Conservation (phyloP, 2,329 filamentous ascomycete species). For the Pestalotiopsis sp. region DNA sequence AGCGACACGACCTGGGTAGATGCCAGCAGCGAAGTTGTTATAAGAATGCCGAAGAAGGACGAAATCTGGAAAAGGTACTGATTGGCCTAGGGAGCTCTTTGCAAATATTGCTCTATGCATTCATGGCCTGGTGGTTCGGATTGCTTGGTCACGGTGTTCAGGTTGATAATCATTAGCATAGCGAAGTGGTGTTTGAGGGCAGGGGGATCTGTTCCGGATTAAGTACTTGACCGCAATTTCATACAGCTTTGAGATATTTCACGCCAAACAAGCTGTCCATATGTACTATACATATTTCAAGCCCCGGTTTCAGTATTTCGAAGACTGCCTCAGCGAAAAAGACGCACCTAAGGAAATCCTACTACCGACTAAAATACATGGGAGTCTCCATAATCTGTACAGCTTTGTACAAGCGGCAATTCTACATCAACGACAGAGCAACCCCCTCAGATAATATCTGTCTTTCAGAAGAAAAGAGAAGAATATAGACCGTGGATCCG, state of each 20-base stretch:
- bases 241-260: too few relatives aligned
- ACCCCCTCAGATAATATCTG: background rate
- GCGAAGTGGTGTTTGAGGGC: background rate
- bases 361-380: background rate
- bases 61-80: background rate
- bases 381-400: background rate
- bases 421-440: background rate
- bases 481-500: background rate
- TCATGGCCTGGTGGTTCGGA: background rate
- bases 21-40: constrained; percentile 56
- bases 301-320: background rate
- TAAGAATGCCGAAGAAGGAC: constrained; percentile 38
- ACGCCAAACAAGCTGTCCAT: background rate
- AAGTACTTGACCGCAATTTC: background rate
- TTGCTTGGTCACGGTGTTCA: background rate
- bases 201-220: background rate
- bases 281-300: background rate
- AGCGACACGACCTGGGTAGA: constrained; percentile 69
- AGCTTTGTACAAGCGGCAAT: background rate
- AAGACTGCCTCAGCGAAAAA: background rate
- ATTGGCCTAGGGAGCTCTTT: background rate
- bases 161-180: background rate
- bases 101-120: background rate
- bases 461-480: background rate
- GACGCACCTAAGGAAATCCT: background rate